These are phyloP conservation scores for Gardenia jasminoides DNA, from an alignment of 257 asterid species.

Conservation along the genomic window DNA sequence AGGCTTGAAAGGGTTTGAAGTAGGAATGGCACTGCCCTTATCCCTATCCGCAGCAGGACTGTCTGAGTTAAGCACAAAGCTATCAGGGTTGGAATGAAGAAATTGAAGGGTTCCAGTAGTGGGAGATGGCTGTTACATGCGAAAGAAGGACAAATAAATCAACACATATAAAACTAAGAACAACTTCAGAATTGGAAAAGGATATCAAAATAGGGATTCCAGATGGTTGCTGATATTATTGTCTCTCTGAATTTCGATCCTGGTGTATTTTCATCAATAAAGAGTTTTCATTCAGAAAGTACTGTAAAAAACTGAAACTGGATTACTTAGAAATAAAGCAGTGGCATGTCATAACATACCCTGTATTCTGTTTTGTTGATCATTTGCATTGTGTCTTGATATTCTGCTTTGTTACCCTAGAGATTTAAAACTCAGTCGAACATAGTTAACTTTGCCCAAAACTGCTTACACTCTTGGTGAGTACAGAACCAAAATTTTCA, in stretches of 20 bases:
- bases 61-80: constrained; percentile 16
- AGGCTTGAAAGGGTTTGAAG: constrained; percentile 16
- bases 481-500: background rate
- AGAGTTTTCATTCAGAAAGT: background rate
- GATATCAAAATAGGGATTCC: no score
- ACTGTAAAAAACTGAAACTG: background rate
- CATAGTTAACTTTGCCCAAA: background rate
- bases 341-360: background rate
- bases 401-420: background rate
- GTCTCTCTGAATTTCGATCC: background rate
- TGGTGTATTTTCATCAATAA: no score
- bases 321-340: background rate
- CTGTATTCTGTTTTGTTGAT: background rate
- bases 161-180: no score
- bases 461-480: background rate
- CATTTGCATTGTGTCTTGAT: background rate
- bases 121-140: constrained; percentile 45
- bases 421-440: background rate
- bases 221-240: background rate
- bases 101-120: constrained; percentile 63
- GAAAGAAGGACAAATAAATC: background rate
- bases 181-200: no score
- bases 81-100: constrained; percentile 29
- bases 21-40: background rate
- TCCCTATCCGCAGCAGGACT: constrained; percentile 22